These are phyloP conservation scores for Phytophthora crassamura DNA, from an alignment of 352 stramenopile species.

Conservation along the genomic window DNA sequence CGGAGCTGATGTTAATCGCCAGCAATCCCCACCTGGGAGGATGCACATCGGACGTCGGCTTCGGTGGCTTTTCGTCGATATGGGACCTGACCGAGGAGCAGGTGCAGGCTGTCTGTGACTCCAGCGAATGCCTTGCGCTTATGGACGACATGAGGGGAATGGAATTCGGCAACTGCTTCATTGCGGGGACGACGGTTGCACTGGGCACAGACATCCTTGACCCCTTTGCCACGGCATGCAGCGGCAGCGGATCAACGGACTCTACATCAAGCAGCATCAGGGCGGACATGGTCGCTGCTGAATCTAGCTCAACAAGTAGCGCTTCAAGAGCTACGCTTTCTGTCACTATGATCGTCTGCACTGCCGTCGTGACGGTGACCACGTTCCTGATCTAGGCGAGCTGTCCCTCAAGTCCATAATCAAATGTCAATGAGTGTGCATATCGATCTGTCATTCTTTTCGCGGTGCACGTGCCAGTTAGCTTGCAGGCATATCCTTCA, in stretches of 20 bases:
- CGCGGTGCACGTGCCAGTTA: too few species aligned
- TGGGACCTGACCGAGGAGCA: slow-evolving; percentile 19
- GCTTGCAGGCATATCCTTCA: too few species aligned
- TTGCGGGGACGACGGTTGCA: slow-evolving; percentile 25
- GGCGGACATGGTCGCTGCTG: background rate
- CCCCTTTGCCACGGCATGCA: slow-evolving; percentile 24
- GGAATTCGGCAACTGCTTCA: slow-evolving; percentile 30
- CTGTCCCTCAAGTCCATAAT: too few species aligned
- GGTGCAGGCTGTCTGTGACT: slow-evolving; percentile 32
- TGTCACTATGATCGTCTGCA: too few species aligned
- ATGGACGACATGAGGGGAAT: slow-evolving; percentile 29
- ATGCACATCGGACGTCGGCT: slow-evolving; percentile 28
- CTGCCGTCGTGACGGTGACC: background rate
- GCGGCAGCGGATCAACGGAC: slow-evolving; percentile 15
- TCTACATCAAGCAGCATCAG: slow-evolving; percentile 1
- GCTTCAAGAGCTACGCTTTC: too few species aligned
- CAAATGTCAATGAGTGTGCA: too few species aligned
- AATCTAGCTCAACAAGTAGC: background rate
- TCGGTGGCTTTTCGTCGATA: slow-evolving; percentile 15
- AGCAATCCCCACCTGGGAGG: slow-evolving; percentile 15
- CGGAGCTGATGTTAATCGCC: slow-evolving; percentile 20
- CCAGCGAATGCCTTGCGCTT: slow-evolving; percentile 23
- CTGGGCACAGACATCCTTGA: slow-evolving; percentile 34
- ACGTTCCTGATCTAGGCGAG: too few species aligned
- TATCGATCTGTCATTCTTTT: too few species aligned